phyloP scores from a whole-genome alignment of 1,139 yeast species.

The Scheffersomyces insectosa region DNA sequence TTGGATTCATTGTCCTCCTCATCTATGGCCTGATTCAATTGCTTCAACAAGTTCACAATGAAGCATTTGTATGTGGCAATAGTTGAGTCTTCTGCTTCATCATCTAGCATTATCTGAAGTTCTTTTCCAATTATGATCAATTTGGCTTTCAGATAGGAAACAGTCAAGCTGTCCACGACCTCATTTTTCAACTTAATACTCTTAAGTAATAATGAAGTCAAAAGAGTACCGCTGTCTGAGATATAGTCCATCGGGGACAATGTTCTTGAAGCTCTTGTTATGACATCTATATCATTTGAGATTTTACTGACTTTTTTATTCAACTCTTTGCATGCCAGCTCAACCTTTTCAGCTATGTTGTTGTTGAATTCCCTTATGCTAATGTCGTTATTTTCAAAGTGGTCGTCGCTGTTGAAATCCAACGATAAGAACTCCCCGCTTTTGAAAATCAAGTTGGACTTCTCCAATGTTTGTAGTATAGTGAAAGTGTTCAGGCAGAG shows the following conservation, averaged over 20 bases:
- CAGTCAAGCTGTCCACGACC: constrained; percentile 50
- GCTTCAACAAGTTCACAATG: constrained; percentile 51
- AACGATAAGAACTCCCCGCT: constrained; percentile 62
- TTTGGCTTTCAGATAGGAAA: constrained; percentile 57
- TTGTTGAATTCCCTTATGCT: constrained; percentile 44
- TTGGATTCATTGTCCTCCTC: constrained; percentile 50
- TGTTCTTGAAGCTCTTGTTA: constrained; percentile 42
- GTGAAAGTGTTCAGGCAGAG: constrained; percentile 52
- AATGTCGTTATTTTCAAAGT: constrained; percentile 31
- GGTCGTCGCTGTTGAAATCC: constrained; percentile 48
- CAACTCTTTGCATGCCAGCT: constrained; percentile 48
- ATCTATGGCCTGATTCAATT: constrained; percentile 52
- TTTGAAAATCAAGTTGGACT: constrained; percentile 46
- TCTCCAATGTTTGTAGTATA: constrained; percentile 51
- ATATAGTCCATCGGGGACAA: constrained; percentile 50
- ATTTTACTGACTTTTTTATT: constrained; percentile 42
- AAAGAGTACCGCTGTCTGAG: constrained; percentile 58
- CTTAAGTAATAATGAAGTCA: constrained; percentile 51
- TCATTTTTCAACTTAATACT: constrained; percentile 50
- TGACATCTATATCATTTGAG: constrained; percentile 46
- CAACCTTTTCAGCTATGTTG: constrained; percentile 49
- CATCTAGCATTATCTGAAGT: constrained; percentile 42
- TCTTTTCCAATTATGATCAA: constrained; percentile 57
- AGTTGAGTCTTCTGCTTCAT: constrained; percentile 23
- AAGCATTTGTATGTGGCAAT: constrained; percentile 52